A percentile compares a stretch with the other conserved stretches of the same genome.
Evolutionary conservation across 2,329 filamentous ascomycete genomes (phyloP).

Genomic region (Sporothrix curviconia): DNA sequence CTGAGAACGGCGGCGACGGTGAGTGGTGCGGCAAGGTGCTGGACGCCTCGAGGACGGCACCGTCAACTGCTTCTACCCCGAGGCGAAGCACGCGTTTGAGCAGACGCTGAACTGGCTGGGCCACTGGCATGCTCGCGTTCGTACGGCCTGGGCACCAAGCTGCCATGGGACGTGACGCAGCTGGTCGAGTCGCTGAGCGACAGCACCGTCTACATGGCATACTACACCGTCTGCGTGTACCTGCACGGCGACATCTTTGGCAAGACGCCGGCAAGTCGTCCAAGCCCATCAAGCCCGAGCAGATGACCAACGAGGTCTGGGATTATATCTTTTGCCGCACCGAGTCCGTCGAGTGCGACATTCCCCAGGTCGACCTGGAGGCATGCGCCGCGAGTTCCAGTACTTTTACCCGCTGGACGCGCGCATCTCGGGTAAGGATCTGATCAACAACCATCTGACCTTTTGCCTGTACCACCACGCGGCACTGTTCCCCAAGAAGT

Average conservation of each 20-base stretch:
- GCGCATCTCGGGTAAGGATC: constrained; percentile 82
- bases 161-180: constrained; percentile 88
- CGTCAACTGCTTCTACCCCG: constrained; percentile 68
- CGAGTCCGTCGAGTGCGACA: constrained; percentile 63
- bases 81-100: constrained; percentile 74
- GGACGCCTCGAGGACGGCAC: constrained; percentile 63
- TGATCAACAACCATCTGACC: constrained; percentile 89
- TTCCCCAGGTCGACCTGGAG: constrained; percentile 59
- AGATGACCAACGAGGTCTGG: constrained; percentile 94
- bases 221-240: constrained; percentile 60
- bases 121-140: constrained; percentile 89
- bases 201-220: constrained; percentile 86
- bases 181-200: constrained; percentile 85
- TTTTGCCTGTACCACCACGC: constrained; percentile 94
- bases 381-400: constrained; percentile 84
- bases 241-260: constrained; percentile 86
- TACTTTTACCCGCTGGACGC: constrained; percentile 96
- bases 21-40: constrained; percentile 74
- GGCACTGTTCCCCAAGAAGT: constrained; percentile 78
- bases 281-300: constrained; percentile 66
- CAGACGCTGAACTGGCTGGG: constrained; percentile 86
- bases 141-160: constrained; percentile 85
- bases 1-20: constrained; percentile 56
- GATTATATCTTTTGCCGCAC: constrained; percentile 86
- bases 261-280: constrained; percentile 52